A percentile compares a stretch with the other conserved stretches of the same genome.
Evolutionary conservation across 306 rosid genomes (phyloP).

Genomic region (Ceratonia siliqua): DNA sequence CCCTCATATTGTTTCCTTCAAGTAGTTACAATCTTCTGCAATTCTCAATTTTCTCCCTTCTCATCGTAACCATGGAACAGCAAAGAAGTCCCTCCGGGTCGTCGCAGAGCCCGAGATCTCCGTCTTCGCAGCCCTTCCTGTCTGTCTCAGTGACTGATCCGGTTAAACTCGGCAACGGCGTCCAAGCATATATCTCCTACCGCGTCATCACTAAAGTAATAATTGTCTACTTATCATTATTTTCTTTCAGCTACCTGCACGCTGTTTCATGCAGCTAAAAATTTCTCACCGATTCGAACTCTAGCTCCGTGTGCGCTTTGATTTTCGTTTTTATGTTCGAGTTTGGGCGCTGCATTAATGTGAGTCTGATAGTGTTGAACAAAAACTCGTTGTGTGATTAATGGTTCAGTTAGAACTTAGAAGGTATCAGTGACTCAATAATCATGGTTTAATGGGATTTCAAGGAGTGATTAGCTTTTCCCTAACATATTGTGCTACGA

Average conservation of each 20-base stretch:
- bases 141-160: conserved; percentile 86
- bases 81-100: conserved; percentile 64
- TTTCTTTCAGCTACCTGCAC: background rate
- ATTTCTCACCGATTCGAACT: background rate
- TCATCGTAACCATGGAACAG: conserved; percentile 57
- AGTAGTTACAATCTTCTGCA: background rate
- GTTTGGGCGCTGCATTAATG: background rate
- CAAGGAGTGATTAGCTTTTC: background rate
- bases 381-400: background rate
- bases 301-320: background rate
- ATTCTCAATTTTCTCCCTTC: background rate
- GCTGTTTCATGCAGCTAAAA: background rate
- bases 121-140: conserved; percentile 71
- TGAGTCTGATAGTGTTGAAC: background rate
- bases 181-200: conserved; percentile 87
- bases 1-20: background rate
- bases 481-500: background rate
- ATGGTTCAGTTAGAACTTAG: background rate
- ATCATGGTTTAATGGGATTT: conserved; percentile 3
- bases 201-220: conserved; percentile 82
- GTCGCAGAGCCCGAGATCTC: conserved; percentile 88
- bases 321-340: background rate
- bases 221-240: background rate
- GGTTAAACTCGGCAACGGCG: conserved; percentile 92
- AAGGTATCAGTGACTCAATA: conserved; percentile 1